Evolutionary conservation across 176 grass and related monocot genomes (phyloP).

Genomic region (Oryza brachyantha): DNA sequence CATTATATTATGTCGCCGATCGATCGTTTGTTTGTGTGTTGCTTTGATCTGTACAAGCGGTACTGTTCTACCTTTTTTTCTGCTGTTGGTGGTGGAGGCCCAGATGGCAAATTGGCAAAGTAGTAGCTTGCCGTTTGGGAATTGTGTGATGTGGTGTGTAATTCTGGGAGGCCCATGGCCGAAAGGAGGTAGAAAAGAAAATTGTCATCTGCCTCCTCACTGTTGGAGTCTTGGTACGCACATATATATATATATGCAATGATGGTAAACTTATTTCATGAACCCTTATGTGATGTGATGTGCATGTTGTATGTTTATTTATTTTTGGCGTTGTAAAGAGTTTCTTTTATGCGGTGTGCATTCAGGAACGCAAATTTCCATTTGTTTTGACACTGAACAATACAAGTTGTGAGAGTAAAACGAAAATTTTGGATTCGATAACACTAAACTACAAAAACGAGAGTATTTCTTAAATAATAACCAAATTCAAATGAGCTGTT

Average conservation of each 20-base stretch:
- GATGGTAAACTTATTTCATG: background rate
- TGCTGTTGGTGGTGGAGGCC: background rate
- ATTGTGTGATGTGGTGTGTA: background rate
- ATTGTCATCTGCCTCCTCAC: no score
- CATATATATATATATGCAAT: background rate
- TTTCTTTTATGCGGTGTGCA: background rate
- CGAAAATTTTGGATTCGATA: no score
- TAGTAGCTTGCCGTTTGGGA: slow-evolving; percentile 1
- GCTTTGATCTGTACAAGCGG: slow-evolving; percentile 6
- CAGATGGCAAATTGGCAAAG: background rate
- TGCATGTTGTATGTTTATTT: background rate
- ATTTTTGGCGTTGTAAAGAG: background rate
- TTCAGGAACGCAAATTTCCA: no score
- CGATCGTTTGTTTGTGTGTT: background rate
- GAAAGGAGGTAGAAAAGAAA: no score
- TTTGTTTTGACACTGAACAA: no score
- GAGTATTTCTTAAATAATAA: no score
- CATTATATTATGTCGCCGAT: background rate
- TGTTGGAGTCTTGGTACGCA: background rate
- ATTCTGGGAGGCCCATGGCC: no score
- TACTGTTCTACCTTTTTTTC: background rate
- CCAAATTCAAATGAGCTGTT: no score
- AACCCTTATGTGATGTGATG: background rate
- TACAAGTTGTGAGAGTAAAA: no score
- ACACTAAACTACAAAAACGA: no score